Percentiles rank a stretch among this genome's conserved stretches.
These are phyloP conservation scores for Pythium monospermum DNA, from an alignment of 352 stramenopile genomes.

Conservation along the genomic window DNA sequence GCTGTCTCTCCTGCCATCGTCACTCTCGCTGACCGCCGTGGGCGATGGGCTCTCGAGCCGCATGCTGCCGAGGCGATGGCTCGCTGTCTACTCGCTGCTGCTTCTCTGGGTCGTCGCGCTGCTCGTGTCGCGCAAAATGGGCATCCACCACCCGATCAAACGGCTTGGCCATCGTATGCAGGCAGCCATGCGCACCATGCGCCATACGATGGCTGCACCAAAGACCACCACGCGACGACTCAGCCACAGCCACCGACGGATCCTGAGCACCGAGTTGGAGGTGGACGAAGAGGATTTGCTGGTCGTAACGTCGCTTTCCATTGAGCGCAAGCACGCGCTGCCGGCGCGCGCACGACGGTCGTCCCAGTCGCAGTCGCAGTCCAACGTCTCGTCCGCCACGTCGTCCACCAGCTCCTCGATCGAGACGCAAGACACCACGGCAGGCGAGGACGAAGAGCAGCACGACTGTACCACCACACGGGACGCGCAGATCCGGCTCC, in stretches of 20 bases:
- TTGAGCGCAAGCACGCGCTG: slow-evolving; percentile 32
- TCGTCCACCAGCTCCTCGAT: slow-evolving; percentile 4
- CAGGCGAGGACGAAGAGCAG: slow-evolving; percentile 13
- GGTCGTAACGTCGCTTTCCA: slow-evolving; percentile 65
- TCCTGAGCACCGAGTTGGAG: slow-evolving; percentile 30
- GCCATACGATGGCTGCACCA: slow-evolving; percentile 7
- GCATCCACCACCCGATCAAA: slow-evolving; percentile 34
- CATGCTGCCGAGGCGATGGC: slow-evolving; percentile 34
- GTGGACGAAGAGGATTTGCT: slow-evolving; percentile 70
- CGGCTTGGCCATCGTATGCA: background rate
- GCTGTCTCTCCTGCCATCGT: background rate
- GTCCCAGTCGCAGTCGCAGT: background rate
- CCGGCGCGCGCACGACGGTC: background rate
- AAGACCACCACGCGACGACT: slow-evolving; percentile 15
- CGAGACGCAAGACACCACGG: slow-evolving; percentile 13
- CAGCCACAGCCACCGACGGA: slow-evolving; percentile 15
- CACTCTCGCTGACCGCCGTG: background rate
- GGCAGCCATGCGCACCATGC: background rate
- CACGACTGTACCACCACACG: too few species aligned
- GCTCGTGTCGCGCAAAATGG: slow-evolving; percentile 39
- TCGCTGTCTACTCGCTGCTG: slow-evolving; percentile 37
- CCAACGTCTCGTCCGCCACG: background rate
- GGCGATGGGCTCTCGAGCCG: background rate
- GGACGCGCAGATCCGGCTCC: slow-evolving; percentile 53
- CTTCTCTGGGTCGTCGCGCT: slow-evolving; percentile 39